Conservation (phyloP, 176 grass and related monocot genomes). For the Triticum aestivum region DNA sequence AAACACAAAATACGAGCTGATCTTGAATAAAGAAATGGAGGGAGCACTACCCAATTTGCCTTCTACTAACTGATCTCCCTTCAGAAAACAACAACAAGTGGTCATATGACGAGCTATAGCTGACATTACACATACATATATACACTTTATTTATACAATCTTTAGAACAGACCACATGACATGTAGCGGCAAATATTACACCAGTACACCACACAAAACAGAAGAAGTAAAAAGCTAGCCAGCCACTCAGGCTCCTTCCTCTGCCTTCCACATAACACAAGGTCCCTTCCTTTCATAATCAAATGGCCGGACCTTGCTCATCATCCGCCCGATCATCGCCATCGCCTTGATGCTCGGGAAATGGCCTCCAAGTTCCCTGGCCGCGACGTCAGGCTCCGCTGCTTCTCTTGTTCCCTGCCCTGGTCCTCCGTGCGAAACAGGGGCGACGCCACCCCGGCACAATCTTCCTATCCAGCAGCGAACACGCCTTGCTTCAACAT, state of each 20-base stretch:
- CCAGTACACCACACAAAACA: neutral
- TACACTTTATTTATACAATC: neutral
- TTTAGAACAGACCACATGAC: neutral
- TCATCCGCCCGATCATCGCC: slow-evolving; percentile 84
- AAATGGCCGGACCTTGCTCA: slow-evolving; percentile 60
- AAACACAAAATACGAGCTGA: too few species aligned
- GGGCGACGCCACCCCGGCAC: slow-evolving; percentile 22
- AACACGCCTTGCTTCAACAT: slow-evolving; percentile 29
- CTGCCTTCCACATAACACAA: slow-evolving; percentile 65
- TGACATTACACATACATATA: neutral
- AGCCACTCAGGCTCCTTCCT: neutral
- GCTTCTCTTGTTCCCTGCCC: neutral
- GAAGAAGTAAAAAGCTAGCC: neutral
- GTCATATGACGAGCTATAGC: neutral
- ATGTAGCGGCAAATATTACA: neutral
- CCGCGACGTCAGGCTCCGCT: slow-evolving; percentile 7
- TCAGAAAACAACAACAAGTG: neutral
- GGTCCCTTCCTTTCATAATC: slow-evolving; percentile 53
- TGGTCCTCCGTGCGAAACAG: slow-evolving; percentile 1
- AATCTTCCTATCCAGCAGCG: slow-evolving; percentile 62
- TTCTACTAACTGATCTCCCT: neutral
- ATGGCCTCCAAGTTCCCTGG: slow-evolving; percentile 33
- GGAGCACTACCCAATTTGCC: neutral
- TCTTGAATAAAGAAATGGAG: too few species aligned
- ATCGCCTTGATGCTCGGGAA: slow-evolving; percentile 81